Percentiles rank a stretch among this genome's conserved stretches.
Evolutionary conservation across 768 basidiomycete species (phyloP).

Genomic region (Russula ochroleuca): DNA sequence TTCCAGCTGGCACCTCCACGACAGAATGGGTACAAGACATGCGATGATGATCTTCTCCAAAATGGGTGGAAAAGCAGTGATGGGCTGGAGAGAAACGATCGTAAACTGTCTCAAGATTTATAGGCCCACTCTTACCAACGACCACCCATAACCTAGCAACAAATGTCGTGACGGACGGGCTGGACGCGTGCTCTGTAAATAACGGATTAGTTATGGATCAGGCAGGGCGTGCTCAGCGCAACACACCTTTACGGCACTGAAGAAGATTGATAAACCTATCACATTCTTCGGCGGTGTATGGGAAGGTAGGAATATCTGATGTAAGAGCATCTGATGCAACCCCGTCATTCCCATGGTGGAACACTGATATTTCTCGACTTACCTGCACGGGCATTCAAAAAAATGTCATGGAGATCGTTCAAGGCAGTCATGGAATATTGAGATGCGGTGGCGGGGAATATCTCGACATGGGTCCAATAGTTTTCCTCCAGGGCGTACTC

Average conservation of each 20-base stretch:
- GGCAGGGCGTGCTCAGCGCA: background rate
- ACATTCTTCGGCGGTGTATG: conserved; percentile 10
- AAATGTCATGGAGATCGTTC: conserved; percentile 2
- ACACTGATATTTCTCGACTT: too few relatives aligned
- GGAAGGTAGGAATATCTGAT: conserved; percentile 13
- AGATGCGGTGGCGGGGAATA: conserved; percentile 10
- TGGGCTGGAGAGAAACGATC: conserved; percentile 1
- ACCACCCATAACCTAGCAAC: conserved; percentile 6
- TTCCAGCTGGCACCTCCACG: background rate
- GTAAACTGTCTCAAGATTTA: background rate
- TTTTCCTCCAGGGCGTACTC: conserved; percentile 19
- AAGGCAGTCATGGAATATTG: conserved; percentile 5
- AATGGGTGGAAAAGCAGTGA: conserved; percentile 16
- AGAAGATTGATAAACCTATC: conserved; percentile 5
- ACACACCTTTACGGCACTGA: conserved; percentile 3
- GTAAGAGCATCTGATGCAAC: conserved; percentile 8
- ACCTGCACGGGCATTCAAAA: conserved; percentile 2
- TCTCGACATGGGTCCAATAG: conserved; percentile 18
- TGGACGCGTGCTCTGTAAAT: conserved; percentile 1
- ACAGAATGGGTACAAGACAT: conserved; percentile 7
- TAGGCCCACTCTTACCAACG: background rate
- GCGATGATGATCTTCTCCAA: conserved; percentile 8
- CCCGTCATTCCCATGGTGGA: too few relatives aligned
- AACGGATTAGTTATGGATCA: background rate
- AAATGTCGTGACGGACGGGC: conserved; percentile 1